Evolutionary conservation across 352 stramenopile species (phyloP), one percentile per base, ranked within the genome.

Genomic region (Globisporangium takayamanum): DNA sequence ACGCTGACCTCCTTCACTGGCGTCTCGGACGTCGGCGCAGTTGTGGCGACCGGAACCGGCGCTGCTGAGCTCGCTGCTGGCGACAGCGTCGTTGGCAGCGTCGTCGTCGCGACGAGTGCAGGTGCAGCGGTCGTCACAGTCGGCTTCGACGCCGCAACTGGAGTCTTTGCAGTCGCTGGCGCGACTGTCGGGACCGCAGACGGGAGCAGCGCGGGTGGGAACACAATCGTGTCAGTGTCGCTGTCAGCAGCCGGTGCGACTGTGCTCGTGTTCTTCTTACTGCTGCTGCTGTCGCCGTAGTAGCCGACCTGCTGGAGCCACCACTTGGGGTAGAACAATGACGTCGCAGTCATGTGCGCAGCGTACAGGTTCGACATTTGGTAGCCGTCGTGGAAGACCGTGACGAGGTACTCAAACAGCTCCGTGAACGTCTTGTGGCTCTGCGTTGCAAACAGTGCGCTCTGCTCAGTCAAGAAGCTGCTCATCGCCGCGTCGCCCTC

Each of bases 251-350:
- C 49, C 1, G 60, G 42, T 3, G 60, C 47, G 20, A 54, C 60
- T 20, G 49, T 41, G 42, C 62, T 30, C 20, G 46, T 6, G 12
- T 6, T 16, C n/a, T 3, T 41, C 55, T 55, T 48, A 20, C 25
- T 39, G 14, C 4, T 64, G 52, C n/a, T 64, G 45, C n/a, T 44
- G 3, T 45, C 52, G 56, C 75, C 64, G 41, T 91, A 94, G 55
- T 88, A 94, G 0, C 84, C 84, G 14, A 94, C 82, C 36, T 79
- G 58, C 50, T 91, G 52, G 3, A 94, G 77, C 82, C 82, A 94
- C 84, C 80, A 92, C 60, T 87, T 86, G 3, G 84, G 84, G 53
- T 94, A 94, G 53, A 92, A 92, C 16, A 94, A 73, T 47, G 75
- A 74, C 51, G 70, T 73, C 39, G 72, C 80, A 14, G 52, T 66